phyloP scores from a whole-genome alignment of 352 stramenopile species.

The Phytophthora aleatoria region DNA sequence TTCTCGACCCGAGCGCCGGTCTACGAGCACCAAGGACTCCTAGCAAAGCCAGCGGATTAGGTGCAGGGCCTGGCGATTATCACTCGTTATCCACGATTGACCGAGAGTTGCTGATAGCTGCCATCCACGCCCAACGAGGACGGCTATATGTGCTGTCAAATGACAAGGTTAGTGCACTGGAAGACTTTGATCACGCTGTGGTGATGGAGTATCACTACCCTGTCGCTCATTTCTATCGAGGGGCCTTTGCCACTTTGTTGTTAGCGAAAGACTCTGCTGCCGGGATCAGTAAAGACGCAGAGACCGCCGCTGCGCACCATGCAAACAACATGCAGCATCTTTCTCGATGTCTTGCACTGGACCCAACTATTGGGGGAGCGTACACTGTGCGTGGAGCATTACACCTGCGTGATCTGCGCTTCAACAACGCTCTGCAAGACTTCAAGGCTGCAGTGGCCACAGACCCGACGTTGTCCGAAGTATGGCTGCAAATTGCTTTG shows the following conservation, averaged over 20 bases:
- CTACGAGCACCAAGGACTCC: conserved; percentile 25
- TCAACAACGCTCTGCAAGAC: conserved; percentile 78
- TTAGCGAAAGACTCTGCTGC: conserved; percentile 29
- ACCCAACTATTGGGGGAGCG: conserved; percentile 75
- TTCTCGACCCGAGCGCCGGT: conserved; percentile 40
- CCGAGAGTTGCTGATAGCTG: conserved; percentile 56
- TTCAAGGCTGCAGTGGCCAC: conserved; percentile 79
- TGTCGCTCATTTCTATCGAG: conserved; percentile 78
- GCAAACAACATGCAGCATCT: conserved; percentile 61
- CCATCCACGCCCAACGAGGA: conserved; percentile 67
- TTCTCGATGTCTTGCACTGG: conserved; percentile 63
- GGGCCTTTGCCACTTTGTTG: conserved; percentile 60
- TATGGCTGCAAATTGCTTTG: conserved; percentile 83
- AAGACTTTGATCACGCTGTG: conserved; percentile 75
- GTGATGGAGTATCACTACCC: conserved; percentile 84
- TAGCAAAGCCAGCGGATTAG: conserved; percentile 24
- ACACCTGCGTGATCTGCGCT: conserved; percentile 71
- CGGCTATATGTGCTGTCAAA: conserved; percentile 65
- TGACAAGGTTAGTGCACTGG: conserved; percentile 48
- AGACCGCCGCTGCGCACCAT: conserved; percentile 31
- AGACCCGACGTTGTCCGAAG: conserved; percentile 74
- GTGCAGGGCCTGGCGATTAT: conserved; percentile 12
- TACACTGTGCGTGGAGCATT: conserved; percentile 77
- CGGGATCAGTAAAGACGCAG: conserved; percentile 17
- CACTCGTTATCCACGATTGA: conserved; percentile 40